phyloP scores from a whole-genome alignment of 176 grass and related monocot species.

The Microstegium vimineum region DNA sequence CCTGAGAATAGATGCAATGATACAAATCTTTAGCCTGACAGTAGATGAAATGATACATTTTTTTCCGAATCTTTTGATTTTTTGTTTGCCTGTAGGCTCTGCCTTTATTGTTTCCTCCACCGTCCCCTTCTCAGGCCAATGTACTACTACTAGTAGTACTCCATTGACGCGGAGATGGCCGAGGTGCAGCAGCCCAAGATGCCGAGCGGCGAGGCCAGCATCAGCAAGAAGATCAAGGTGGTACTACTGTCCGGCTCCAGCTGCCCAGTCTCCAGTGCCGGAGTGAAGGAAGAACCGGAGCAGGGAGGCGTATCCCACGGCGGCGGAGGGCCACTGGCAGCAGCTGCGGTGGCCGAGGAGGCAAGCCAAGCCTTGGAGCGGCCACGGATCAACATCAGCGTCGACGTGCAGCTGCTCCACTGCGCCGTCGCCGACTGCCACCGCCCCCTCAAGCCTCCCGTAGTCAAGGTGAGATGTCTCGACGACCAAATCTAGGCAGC shows the following conservation, averaged over 20 bases:
- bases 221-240: neutral
- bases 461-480: neutral
- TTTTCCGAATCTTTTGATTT: too few relatives aligned
- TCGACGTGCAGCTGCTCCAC: neutral
- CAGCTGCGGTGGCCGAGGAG: neutral
- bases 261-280: neutral
- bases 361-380: neutral
- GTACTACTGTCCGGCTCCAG: neutral
- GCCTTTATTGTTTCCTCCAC: too few relatives aligned
- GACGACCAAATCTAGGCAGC: neutral
- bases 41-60: too few relatives aligned
- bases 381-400: neutral
- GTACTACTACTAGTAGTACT: neutral
- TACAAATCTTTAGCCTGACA: too few relatives aligned
- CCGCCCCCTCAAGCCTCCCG: constrained; percentile 7
- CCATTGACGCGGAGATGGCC: neutral
- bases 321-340: neutral
- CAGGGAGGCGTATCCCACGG: too few relatives aligned
- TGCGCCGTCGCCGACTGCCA: constrained; percentile 4
- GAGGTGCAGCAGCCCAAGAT: neutral
- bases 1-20: too few relatives aligned
- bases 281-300: neutral
- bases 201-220: neutral
- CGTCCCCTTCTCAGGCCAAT: too few relatives aligned
- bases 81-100: too few relatives aligned